Conservation (phyloP, 139 green algal species). For the Coelastrella sp. region DNA sequence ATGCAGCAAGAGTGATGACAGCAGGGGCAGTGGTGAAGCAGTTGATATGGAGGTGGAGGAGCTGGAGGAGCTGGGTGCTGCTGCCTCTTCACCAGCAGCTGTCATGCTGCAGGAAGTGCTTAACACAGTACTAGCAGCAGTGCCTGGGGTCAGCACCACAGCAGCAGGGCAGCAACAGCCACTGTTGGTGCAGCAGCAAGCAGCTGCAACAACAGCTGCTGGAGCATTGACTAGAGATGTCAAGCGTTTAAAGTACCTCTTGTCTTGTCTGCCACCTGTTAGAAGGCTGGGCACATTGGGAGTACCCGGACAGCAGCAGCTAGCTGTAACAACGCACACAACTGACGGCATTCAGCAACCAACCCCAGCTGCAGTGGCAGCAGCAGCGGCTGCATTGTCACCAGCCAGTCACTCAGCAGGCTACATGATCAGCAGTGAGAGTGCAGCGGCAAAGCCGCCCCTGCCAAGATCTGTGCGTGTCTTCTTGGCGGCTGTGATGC, state of each 20-base stretch:
- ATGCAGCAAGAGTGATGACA: background rate
- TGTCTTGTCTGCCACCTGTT: background rate
- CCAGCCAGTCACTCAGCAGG: background rate
- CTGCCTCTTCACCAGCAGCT: constrained; percentile 7
- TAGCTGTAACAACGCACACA: background rate
- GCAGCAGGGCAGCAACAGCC: constrained; percentile 12
- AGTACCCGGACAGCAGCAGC: background rate
- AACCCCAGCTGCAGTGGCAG: constrained; percentile 27
- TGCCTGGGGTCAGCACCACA: background rate
- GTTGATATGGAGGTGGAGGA: constrained; percentile 1
- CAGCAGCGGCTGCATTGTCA: background rate
- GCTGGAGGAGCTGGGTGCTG: too few species aligned
- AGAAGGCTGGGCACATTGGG: constrained; percentile 11
- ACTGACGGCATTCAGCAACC: background rate
- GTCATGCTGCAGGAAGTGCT: constrained; percentile 32
- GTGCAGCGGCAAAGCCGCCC: background rate
- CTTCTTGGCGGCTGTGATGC: constrained; percentile 52
- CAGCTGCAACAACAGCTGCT: background rate
- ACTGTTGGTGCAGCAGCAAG: background rate
- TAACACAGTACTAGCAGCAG: background rate
- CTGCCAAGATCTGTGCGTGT: constrained; percentile 21
- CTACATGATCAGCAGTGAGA: background rate
- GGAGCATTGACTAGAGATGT: background rate
- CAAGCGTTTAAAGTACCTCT: constrained; percentile 31
- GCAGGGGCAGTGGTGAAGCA: background rate